Percentiles rank a stretch among this genome's conserved stretches.
These are phyloP conservation scores for Sporodiniella umbellata DNA, from an alignment of 371 early-diverging fungal species.

Conservation along the genomic window DNA sequence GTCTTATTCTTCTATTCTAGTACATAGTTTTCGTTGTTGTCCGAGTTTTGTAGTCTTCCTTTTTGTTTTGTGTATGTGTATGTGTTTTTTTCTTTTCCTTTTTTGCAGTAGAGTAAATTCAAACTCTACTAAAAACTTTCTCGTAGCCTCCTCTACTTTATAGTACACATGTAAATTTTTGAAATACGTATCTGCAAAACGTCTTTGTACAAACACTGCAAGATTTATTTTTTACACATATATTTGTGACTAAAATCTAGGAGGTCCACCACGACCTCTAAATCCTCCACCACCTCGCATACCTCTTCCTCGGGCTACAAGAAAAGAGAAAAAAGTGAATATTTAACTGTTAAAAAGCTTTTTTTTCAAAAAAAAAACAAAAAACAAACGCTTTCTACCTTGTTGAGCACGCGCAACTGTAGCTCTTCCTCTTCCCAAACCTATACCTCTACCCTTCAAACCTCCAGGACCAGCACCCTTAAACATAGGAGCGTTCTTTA, in stretches of 20 bases:
- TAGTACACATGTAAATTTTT: too few relatives aligned
- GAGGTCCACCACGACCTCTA: constrained; percentile 38
- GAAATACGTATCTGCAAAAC: too few relatives aligned
- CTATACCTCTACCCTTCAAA: constrained; percentile 82
- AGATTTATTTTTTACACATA: not conserved
- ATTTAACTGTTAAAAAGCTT: not conserved
- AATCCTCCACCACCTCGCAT: constrained; percentile 44
- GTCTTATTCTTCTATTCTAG: too few relatives aligned
- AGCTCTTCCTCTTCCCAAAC: constrained; percentile 83
- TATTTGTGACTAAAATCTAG: constrained; percentile 13
- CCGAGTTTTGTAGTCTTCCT: too few relatives aligned
- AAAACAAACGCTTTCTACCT: constrained; percentile 18
- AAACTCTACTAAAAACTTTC: too few relatives aligned
- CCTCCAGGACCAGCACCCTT: constrained; percentile 78
- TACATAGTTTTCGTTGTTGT: too few relatives aligned
- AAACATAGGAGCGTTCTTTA: constrained; percentile 98
- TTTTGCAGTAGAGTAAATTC: too few relatives aligned
- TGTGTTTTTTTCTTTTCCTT: too few relatives aligned
- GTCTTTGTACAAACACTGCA: not conserved
- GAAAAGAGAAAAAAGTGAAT: not conserved
- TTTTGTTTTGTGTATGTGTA: too few relatives aligned
- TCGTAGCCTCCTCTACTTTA: too few relatives aligned
- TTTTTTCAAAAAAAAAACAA: too few relatives aligned
- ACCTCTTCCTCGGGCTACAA: constrained; percentile 47
- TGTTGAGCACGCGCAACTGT: constrained; percentile 82